Conservation (phyloP, 345 rosid genomes). For the Eucalyptus caleyi region DNA sequence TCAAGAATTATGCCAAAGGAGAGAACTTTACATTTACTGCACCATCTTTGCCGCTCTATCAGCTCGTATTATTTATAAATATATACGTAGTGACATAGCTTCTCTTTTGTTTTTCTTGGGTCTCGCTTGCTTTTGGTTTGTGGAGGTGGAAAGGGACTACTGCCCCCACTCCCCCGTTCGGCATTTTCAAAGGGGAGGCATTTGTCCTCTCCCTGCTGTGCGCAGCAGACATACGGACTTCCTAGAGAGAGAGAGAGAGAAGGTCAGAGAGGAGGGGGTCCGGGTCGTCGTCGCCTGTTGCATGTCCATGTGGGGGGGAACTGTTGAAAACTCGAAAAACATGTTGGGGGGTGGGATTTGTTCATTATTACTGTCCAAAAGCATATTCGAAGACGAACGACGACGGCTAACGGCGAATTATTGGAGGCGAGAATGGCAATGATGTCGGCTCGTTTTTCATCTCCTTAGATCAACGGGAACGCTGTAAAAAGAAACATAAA, state of each 20-base stretch:
- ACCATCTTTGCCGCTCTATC: not conserved
- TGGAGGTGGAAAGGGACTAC: slow-evolving; percentile 16
- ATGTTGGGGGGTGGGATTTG: not conserved
- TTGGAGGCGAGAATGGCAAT: not conserved
- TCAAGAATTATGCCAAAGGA: not conserved
- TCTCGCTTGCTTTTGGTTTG: not conserved
- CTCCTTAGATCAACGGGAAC: not conserved
- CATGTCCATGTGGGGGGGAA: not conserved
- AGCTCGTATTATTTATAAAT: not conserved
- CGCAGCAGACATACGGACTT: not conserved
- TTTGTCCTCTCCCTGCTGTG: not conserved
- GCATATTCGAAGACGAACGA: not conserved
- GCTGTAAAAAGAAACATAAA: not conserved
- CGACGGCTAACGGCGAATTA: not conserved
- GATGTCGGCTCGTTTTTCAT: not conserved
- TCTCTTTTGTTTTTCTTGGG: not conserved
- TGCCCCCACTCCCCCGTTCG: not conserved
- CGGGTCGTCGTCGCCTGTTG: not conserved
- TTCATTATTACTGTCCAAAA: not conserved
- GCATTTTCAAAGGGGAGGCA: not conserved
- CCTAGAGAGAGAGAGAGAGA: not conserved
- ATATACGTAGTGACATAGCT: not conserved
- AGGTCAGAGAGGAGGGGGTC: not conserved
- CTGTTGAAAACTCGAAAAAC: not conserved
- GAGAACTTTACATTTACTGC: not conserved